Evolutionary conservation across 1,139 yeast species (phyloP), one percentile per base, ranked within the genome.

Genomic region (Magnusiomyces sp.): DNA sequence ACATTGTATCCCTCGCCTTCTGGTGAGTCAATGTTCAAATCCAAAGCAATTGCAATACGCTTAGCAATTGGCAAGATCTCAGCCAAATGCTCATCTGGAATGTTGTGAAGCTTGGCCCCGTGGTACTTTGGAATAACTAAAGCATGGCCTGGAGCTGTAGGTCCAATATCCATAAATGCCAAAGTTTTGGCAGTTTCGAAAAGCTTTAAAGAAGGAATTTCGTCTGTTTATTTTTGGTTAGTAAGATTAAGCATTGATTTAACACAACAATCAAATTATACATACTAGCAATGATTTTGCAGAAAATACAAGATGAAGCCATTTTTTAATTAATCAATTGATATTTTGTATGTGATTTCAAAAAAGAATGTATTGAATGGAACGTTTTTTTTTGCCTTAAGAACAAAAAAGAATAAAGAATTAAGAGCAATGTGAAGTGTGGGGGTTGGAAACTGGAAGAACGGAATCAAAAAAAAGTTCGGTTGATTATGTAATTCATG

Each of bases 111-210:
- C 68, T 84, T 87, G 45, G 87, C 95, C 37, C 96, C 97, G 65
- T 89, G 97, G 67, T 78, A 77, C 67, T 90, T 90, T 54, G 97
- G 97, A 58, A 90, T 88, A 47, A 90, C 79, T 61, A 90, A 72
- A 38, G 94, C 79, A 66, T 90, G 98, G 40, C 95, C 96, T 59
- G 79, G 79, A 9, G 95, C 74, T 10, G 90, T 85, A 55, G 98
- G 97, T 60, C 87, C 90, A 62, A 90, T 89, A 63, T 90, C 98
- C 63, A 92, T 75, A 66, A 90, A 92, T 0, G 97, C 87, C 64
- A 80, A 85, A 3, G 86, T 71, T 60, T 77, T 75, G 54, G 83
- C 74, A 19, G 97, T 87, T 67, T 90, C 98, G 58, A 84, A 75
- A 58, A 90, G 72, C 67, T 90, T 90, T 71, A 86, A 77, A 5